Evolutionary conservation across 495 filamentous ascomycete species (phyloP).

Genomic region (Aspergillus ellipticus): DNA sequence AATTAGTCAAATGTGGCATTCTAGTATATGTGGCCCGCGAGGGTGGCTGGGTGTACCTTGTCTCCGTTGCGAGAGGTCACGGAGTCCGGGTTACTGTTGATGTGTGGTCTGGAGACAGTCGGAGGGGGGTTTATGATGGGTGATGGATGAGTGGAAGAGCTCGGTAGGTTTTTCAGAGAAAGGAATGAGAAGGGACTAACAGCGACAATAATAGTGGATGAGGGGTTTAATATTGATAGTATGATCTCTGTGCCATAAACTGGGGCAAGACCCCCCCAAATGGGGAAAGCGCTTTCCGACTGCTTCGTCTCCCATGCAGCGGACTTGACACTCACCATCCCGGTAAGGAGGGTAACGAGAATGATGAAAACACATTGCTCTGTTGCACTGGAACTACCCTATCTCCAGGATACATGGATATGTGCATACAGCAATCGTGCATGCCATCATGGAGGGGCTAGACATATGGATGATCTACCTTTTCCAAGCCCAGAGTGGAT

Average conservation of each 20-base stretch:
- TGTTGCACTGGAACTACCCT: neutral
- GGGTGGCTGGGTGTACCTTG: neutral
- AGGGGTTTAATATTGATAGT: neutral
- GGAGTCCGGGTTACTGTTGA: too few relatives aligned
- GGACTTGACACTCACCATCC: neutral
- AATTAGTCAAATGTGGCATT: neutral
- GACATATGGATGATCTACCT: neutral
- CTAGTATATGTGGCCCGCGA: too few relatives aligned
- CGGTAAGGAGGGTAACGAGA: neutral
- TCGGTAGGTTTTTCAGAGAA: too few relatives aligned
- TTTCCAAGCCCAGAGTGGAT: neutral
- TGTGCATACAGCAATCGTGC: neutral
- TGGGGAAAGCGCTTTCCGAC: too few relatives aligned
- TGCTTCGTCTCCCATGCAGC: neutral
- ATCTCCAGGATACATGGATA: neutral
- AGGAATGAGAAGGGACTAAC: too few relatives aligned
- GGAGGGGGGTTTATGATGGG: too few relatives aligned
- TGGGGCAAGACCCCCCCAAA: neutral
- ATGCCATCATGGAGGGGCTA: neutral
- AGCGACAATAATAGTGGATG: neutral
- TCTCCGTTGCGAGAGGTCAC: too few relatives aligned
- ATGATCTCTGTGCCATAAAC: neutral
- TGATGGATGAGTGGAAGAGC: too few relatives aligned
- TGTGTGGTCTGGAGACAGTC: too few relatives aligned
- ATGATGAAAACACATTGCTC: neutral